Evolutionary conservation across 305 asterid genomes (phyloP), one percentile per base, ranked within the genome.

Genomic region (Caryopteris hybrid): DNA sequence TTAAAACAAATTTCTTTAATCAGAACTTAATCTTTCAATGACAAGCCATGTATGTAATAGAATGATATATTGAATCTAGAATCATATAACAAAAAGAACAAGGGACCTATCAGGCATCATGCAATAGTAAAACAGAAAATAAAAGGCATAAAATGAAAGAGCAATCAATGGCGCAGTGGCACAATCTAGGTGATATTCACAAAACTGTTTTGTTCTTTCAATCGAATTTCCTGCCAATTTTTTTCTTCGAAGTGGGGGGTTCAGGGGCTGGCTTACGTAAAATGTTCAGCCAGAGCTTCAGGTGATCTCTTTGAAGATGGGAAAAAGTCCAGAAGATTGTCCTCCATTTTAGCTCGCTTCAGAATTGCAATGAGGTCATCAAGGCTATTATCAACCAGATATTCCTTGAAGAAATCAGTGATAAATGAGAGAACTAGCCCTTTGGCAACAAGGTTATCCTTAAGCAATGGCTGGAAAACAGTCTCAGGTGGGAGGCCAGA

Each of bases 401-500:
- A 94, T 74, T 91, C 99, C 89, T 72, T 91, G 83, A 94, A 94
- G 83, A 94, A 91, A 53, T 94, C 96, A 50, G 97, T 94, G 78
- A 94, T 83, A 73, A 94, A 94, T 38, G 96, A 71, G 68, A 94
- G 96, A 64, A 94, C 99, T 78, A 94, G 80, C 90, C 99, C 99
- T 80, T 94, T 94, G 78, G 83, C 95, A 34, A 94, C 89, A 76
- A 94, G 99, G 80, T 94, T 94, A 75, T 94, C 99, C 75, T 94
- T 94, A 81, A 89, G 98, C 71, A 94, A 78, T 74, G 99, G 99
- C 58, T 94, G 99, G 83, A 94, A 83, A 42, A 94, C 99, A 66
- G 95, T 86, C 87, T 94, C 99, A 0, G 99, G 99, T 23, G 96
- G 97, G 34, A 94, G 98, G 61, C 99, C 97, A 43, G 99, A 94